A percentile compares a stretch with the other conserved stretches of the same genome.
Conservation (phyloP, 306 rosid species). For the Trifolium pratense region DNA sequence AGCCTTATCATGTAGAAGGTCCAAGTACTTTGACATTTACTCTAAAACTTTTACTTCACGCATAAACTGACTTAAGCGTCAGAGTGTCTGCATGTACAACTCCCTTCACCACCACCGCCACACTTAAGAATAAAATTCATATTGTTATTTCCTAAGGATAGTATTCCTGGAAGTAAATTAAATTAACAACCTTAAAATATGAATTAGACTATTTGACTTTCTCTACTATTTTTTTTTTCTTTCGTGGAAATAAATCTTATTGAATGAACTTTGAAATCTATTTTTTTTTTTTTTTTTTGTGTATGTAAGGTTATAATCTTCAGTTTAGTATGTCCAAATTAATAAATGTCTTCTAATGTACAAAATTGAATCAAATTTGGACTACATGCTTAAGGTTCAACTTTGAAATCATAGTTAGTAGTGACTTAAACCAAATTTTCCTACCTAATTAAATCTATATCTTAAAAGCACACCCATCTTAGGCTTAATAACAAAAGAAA, state of each 20-base stretch:
- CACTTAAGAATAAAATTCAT: no score
- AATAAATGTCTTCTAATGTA: no score
- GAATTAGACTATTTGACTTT: constrained; percentile 24
- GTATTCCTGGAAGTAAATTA: no score
- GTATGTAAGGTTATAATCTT: background rate
- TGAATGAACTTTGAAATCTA: background rate
- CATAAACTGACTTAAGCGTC: no score
- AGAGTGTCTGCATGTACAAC: no score
- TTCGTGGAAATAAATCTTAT: background rate
- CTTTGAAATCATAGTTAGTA: background rate
- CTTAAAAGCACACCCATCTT: background rate
- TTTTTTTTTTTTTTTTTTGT: background rate
- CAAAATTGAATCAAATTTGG: background rate
- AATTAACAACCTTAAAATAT: no score
- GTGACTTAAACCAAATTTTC: background rate
- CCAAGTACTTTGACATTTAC: no score
- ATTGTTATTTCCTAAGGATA: no score
- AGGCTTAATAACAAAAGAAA: constrained; percentile 22
- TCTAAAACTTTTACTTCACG: no score
- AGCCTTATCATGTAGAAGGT: no score
- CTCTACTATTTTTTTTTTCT: background rate
- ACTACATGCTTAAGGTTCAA: background rate
- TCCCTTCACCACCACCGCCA: no score
- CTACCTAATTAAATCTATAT: background rate
- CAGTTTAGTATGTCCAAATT: no score